Evolutionary conservation across 2,329 filamentous ascomycete genomes (phyloP).

Genomic region (Beauveria sp.): DNA sequence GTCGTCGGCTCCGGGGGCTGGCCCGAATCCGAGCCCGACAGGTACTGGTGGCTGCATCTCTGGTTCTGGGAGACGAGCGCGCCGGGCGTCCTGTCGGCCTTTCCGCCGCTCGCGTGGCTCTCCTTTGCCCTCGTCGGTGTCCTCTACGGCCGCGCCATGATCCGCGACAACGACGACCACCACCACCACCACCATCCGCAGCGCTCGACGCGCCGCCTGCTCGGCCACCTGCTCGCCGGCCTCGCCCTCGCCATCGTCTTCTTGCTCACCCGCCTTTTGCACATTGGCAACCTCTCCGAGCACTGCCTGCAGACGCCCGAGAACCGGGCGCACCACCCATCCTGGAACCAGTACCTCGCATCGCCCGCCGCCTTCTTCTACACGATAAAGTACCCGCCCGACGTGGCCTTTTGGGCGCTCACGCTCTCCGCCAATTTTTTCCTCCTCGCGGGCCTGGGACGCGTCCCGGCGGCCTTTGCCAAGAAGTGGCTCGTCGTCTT

Average conservation of each 20-base stretch:
- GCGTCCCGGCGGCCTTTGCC: slow-evolving; percentile 24
- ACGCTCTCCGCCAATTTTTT: slow-evolving; percentile 32
- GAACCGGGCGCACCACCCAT: slow-evolving; percentile 22
- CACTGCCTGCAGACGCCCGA: slow-evolving; percentile 33
- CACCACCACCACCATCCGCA: slow-evolving; percentile 9
- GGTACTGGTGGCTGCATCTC: slow-evolving; percentile 23
- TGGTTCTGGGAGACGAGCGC: slow-evolving; percentile 33
- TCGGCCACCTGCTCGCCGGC: slow-evolving; percentile 21
- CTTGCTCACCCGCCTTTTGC: slow-evolving; percentile 32
- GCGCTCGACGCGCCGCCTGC: slow-evolving; percentile 20
- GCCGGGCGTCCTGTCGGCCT: slow-evolving; percentile 28
- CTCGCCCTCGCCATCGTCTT: slow-evolving; percentile 30
- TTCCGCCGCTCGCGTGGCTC: slow-evolving; percentile 39
- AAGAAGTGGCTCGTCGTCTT: slow-evolving; percentile 26
- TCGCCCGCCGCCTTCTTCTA: slow-evolving; percentile 38
- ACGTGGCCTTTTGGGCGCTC: slow-evolving; percentile 37
- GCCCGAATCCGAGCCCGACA: neutral
- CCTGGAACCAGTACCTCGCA: slow-evolving; percentile 33
- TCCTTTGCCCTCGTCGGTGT: slow-evolving; percentile 38
- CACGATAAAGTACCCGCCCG: slow-evolving; percentile 39
- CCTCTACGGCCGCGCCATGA: slow-evolving; percentile 29
- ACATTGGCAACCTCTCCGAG: slow-evolving; percentile 37
- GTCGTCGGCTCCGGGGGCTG: neutral
- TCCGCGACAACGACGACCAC: too few species aligned
- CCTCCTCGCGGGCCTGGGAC: slow-evolving; percentile 30